Conservation (phyloP, 2,329 filamentous ascomycete genomes). For the Ascochyta koolunga region DNA sequence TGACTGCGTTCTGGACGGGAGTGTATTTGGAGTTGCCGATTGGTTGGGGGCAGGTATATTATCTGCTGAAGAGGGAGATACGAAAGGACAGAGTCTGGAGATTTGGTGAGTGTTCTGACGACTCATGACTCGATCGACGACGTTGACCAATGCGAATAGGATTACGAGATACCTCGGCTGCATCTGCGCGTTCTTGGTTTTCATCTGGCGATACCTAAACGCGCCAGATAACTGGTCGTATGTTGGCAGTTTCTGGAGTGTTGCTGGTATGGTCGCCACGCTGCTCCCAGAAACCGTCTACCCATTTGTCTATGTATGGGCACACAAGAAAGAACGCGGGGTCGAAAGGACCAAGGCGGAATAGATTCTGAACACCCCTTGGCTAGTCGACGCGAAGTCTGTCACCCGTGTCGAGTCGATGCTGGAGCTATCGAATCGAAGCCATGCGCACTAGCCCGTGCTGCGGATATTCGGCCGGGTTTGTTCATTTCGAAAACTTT, state of each 20-base stretch:
- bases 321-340: slow-evolving; percentile 30
- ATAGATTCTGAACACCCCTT: not conserved
- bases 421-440: not conserved
- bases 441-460: slow-evolving; percentile 4
- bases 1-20: slow-evolving; percentile 51
- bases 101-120: slow-evolving; percentile 43
- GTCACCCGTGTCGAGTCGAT: not conserved
- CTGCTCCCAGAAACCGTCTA: slow-evolving; percentile 49
- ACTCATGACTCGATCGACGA: not conserved
- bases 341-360: slow-evolving; percentile 15
- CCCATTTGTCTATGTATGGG: slow-evolving; percentile 49
- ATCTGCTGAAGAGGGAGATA: slow-evolving; percentile 40
- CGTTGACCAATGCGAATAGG: slow-evolving; percentile 25
- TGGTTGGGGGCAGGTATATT: slow-evolving; percentile 44
- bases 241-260: slow-evolving; percentile 44
- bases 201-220: slow-evolving; percentile 50
- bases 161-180: slow-evolving; percentile 49
- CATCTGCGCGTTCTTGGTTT: slow-evolving; percentile 47
- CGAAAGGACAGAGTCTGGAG: slow-evolving; percentile 49
- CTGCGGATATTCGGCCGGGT: slow-evolving; percentile 4
- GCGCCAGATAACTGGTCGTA: slow-evolving; percentile 49
- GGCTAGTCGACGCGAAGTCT: too few relatives aligned
- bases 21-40: slow-evolving; percentile 48
- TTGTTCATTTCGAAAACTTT: slow-evolving; percentile 12
- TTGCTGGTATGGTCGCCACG: slow-evolving; percentile 44